phyloP scores from a whole-genome alignment of 1,284 basidiomycete genomes.

The Trametes pubescens region DNA sequence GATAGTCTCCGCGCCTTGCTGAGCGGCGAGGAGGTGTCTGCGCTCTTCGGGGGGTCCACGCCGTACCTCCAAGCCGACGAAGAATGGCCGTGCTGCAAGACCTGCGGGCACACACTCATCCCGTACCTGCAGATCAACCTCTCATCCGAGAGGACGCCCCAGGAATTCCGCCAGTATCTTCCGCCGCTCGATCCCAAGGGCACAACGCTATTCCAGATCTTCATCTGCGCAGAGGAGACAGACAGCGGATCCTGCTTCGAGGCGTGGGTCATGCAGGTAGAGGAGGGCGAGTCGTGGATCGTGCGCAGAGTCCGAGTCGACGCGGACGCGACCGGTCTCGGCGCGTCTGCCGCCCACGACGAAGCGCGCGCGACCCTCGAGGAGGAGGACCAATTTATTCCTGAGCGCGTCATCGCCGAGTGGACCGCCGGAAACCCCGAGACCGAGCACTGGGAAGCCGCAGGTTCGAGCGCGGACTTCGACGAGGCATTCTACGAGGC shows the following conservation, averaged over 20 bases:
- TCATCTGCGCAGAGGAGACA: conserved; percentile 21
- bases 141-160: conserved; percentile 20
- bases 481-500: conserved; percentile 13
- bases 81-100: conserved; percentile 22
- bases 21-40: conserved; percentile 12
- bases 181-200: conserved; percentile 10
- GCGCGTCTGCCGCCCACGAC: conserved; percentile 3
- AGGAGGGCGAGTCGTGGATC: conserved; percentile 16
- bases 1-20: conserved; percentile 8
- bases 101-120: conserved; percentile 15
- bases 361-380: conserved; percentile 7
- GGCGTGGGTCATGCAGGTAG: background rate
- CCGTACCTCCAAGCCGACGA: conserved; percentile 18
- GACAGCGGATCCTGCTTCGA: conserved; percentile 9
- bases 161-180: conserved; percentile 21
- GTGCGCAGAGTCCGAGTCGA: conserved; percentile 14
- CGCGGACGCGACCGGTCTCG: background rate
- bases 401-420: conserved; percentile 9
- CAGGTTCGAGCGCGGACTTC: background rate
- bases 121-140: conserved; percentile 29
- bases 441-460: conserved; percentile 6
- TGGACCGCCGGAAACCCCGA: conserved; percentile 20
- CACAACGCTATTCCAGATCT: conserved; percentile 19
- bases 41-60: conserved; percentile 20
- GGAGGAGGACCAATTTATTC: conserved; percentile 15